These are phyloP conservation scores for Kregervanrija delftensis DNA, from an alignment of 805 yeast genomes.

Conservation along the genomic window DNA sequence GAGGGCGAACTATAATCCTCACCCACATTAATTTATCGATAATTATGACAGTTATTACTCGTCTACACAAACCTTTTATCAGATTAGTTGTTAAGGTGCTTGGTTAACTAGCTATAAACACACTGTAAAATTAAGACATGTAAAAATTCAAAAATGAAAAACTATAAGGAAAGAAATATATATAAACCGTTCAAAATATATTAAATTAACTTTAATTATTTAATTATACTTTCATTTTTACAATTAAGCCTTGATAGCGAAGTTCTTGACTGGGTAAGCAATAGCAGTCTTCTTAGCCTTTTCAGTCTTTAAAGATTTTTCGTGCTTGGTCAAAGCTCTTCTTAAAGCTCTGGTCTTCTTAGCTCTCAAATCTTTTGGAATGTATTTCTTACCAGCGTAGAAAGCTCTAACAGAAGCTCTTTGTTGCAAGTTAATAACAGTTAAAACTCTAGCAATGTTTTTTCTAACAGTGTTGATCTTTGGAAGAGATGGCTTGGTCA, in stretches of 20 bases:
- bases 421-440: conserved; percentile 94
- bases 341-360: conserved; percentile 99
- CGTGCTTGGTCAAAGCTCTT: conserved; percentile 87
- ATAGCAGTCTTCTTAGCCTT: conserved; percentile 87
- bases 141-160: conserved; percentile 3
- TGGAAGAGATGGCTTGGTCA: conserved; percentile 88
- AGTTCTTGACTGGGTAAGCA: conserved; percentile 98
- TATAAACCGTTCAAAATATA: not conserved
- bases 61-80: no score
- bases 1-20: not conserved
- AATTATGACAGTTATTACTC: no score
- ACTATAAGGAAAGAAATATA: conserved; percentile 1
- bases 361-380: conserved; percentile 98
- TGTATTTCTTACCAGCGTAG: conserved; percentile 91
- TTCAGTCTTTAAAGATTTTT: conserved; percentile 73
- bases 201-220: not conserved
- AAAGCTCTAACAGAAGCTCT: conserved; percentile 91
- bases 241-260: conserved; percentile 93
- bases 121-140: not conserved
- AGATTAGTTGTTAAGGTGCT: no score
- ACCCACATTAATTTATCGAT: no score
- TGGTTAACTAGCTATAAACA: no score
- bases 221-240: conserved; percentile 1
- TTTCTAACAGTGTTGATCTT: conserved; percentile 96
- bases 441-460: conserved; percentile 96